phyloP scores from a whole-genome alignment of 73 alveolate genomes.

The Tetrahymena elliotti region DNA sequence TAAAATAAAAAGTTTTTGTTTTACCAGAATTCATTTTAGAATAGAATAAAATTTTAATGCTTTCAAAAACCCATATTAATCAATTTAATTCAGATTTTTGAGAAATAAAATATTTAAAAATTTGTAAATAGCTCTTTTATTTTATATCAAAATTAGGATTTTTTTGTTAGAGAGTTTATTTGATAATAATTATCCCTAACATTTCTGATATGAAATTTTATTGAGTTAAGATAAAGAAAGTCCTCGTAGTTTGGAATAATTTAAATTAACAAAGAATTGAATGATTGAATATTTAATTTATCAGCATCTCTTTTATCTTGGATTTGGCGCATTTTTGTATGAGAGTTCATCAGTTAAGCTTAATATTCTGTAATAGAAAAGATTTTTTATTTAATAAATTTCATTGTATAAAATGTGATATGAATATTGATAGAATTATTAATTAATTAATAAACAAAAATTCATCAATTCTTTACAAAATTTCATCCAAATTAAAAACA shows the following conservation, averaged over 20 bases:
- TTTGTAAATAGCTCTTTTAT: too few relatives aligned
- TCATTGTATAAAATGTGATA: too few relatives aligned
- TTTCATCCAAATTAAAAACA: not conserved
- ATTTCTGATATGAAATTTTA: not conserved
- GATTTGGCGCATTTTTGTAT: not conserved
- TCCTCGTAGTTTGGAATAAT: not conserved
- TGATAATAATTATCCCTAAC: not conserved
- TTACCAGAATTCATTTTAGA: too few relatives aligned
- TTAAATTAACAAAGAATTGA: not conserved
- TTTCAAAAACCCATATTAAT: too few relatives aligned
- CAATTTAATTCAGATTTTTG: too few relatives aligned
- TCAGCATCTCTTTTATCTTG: not conserved
- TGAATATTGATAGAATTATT: not conserved
- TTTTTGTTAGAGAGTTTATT: too few relatives aligned
- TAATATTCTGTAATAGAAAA: not conserved
- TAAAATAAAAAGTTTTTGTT: too few relatives aligned
- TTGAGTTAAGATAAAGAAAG: not conserved
- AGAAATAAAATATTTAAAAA: too few relatives aligned
- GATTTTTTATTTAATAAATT: not conserved
- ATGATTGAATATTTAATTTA: not conserved
- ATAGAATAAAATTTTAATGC: too few relatives aligned
- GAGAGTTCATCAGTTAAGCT: not conserved
- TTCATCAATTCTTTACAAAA: not conserved
- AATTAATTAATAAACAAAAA: too few relatives aligned
- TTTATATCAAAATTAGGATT: too few relatives aligned